A percentile compares a stretch with the other conserved stretches of the same genome.
phyloP scores from a whole-genome alignment of 2,329 filamentous ascomycete genomes.

The Dactylella cylindrospora region DNA sequence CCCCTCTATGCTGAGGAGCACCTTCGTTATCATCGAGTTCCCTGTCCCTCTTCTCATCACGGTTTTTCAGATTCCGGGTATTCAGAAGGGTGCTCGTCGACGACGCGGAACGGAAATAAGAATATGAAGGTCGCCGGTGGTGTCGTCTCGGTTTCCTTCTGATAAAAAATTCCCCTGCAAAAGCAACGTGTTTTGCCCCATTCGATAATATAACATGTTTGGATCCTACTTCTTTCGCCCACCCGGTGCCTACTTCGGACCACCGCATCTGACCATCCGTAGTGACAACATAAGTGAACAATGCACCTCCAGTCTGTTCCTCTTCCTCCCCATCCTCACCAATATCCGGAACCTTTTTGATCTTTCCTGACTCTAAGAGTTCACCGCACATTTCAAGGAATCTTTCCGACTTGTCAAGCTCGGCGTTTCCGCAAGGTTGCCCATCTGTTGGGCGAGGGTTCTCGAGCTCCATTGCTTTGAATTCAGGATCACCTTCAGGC shows the following conservation, averaged over 20 bases:
- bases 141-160: conserved; percentile 28
- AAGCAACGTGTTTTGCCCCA: conserved; percentile 37
- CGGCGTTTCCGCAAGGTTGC: conserved; percentile 24
- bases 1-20: conserved; percentile 3
- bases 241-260: conserved; percentile 37
- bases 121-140: conserved; percentile 25
- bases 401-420: conserved; percentile 29
- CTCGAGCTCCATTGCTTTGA: conserved; percentile 41
- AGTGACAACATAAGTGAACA: conserved; percentile 41
- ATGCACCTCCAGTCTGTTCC: conserved; percentile 26
- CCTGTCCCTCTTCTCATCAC: conserved; percentile 22
- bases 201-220: conserved; percentile 41
- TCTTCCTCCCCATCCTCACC: conserved; percentile 34
- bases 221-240: conserved; percentile 34
- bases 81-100: conserved; percentile 18
- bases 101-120: conserved; percentile 9
- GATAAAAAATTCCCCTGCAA: conserved; percentile 42
- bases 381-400: conserved; percentile 43
- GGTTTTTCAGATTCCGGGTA: conserved; percentile 31
- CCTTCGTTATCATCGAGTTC: conserved; percentile 6
- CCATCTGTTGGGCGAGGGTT: conserved; percentile 32
- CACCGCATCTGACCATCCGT: conserved; percentile 40
- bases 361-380: conserved; percentile 29
- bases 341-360: conserved; percentile 25
- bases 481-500: conserved; percentile 24